Evolutionary conservation across 306 rosid genomes (phyloP).

Genomic region (Castanea crenata): DNA sequence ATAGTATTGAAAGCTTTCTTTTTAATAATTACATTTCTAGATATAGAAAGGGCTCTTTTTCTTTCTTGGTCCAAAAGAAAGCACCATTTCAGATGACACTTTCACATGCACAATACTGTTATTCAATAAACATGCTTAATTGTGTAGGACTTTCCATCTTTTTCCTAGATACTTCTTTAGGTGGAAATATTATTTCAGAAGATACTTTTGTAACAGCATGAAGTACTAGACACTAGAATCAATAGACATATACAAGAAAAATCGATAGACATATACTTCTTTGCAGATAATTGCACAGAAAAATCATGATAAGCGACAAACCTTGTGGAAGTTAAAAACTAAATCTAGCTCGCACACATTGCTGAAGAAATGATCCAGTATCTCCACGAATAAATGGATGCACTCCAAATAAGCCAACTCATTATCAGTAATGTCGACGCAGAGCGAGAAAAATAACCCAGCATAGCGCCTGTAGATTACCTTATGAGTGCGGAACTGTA

Average conservation of each 20-base stretch:
- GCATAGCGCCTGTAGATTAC: constrained; percentile 94
- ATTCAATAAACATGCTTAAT: background rate
- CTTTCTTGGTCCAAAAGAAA: too few relatives aligned
- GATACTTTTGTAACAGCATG: background rate
- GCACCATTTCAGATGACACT: background rate
- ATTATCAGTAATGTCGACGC: constrained; percentile 98
- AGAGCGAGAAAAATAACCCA: constrained; percentile 91
- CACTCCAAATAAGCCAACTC: constrained; percentile 95
- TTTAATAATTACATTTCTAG: too few relatives aligned
- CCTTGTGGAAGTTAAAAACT: constrained; percentile 95
- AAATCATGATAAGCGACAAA: constrained; percentile 26
- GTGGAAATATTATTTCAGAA: background rate
- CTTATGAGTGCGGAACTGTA: constrained; percentile 97
- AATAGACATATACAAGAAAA: background rate
- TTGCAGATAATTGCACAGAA: background rate
- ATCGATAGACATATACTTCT: background rate
- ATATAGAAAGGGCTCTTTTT: too few relatives aligned
- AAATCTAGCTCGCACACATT: constrained; percentile 88
- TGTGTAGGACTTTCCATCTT: background rate
- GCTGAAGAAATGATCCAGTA: constrained; percentile 95
- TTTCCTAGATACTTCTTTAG: background rate
- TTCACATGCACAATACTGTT: background rate
- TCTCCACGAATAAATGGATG: constrained; percentile 94
- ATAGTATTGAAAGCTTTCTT: background rate
- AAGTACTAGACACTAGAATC: background rate